Conservation (phyloP, 768 basidiomycete species). For the Naganishia kalamii region DNA sequence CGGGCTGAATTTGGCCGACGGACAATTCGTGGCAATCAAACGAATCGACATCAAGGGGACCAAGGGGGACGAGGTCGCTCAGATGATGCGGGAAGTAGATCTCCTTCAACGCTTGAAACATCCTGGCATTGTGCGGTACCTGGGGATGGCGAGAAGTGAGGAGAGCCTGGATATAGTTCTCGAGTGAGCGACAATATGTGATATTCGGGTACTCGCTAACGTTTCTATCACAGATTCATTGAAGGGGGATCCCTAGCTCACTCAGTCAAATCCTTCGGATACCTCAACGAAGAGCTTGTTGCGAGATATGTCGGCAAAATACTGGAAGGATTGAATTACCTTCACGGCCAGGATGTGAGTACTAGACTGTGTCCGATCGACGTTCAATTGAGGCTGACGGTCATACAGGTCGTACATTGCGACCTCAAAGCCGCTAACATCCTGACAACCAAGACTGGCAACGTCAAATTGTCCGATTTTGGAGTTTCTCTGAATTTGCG, state of each 20-base stretch:
- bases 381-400: too few species aligned
- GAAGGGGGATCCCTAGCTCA: conserved; percentile 94
- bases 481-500: conserved; percentile 93
- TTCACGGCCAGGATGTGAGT: conserved; percentile 61
- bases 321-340: conserved; percentile 86
- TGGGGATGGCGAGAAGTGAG: conserved; percentile 86
- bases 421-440: conserved; percentile 98
- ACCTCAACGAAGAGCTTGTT: conserved; percentile 83
- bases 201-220: neutral
- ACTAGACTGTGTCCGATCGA: too few species aligned
- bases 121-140: conserved; percentile 94
- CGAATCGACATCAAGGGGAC: conserved; percentile 83
- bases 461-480: conserved; percentile 94
- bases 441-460: conserved; percentile 95
- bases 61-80: conserved; percentile 79
- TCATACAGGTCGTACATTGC: conserved; percentile 84
- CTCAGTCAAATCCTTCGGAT: conserved; percentile 86
- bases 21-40: conserved; percentile 99
- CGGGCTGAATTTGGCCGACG: conserved; percentile 85
- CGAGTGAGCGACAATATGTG: conserved; percentile 59
- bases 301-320: conserved; percentile 94
- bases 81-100: conserved; percentile 91
- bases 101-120: conserved; percentile 83
- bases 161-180: conserved; percentile 85
- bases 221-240: conserved; percentile 60